Evolutionary conservation across 192 early-diverging fungal species (phyloP).

Genomic region (Linnemannia exigua): DNA sequence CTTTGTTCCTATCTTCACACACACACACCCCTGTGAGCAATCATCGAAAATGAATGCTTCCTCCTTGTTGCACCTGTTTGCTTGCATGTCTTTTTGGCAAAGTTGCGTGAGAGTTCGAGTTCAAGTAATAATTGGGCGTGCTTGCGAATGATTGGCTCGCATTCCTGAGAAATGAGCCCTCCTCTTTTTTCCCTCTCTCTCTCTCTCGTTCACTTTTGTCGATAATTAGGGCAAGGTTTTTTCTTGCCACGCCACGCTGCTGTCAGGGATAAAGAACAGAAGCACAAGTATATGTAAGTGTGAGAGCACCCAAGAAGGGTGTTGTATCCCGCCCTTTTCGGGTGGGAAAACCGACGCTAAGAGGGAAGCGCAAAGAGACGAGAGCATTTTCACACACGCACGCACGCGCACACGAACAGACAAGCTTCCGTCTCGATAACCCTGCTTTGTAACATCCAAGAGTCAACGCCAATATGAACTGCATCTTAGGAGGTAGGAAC

Average conservation of each 20-base stretch:
- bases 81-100: background rate
- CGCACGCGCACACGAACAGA: background rate
- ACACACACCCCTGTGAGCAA: background rate
- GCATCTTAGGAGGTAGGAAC: background rate
- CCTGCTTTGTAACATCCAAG: background rate
- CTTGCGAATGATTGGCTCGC: background rate
- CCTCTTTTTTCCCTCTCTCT: too few relatives aligned
- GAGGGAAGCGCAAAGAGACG: background rate
- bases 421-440: background rate
- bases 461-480: background rate
- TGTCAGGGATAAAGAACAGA: background rate
- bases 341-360: background rate
- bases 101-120: background rate
- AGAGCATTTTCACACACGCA: background rate
- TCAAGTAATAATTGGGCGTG: background rate
- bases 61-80: background rate
- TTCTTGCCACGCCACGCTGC: background rate
- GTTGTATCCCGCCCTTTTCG: background rate
- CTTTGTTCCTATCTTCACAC: too few relatives aligned
- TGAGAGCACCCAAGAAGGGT: background rate
- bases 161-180: slow-evolving; percentile 3
- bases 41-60: background rate
- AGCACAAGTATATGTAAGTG: background rate
- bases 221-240: background rate
- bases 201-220: too few relatives aligned